Evolutionary conservation across 2,329 filamentous ascomycete genomes (phyloP).

Genomic region (Hyphodiscus sp.): DNA sequence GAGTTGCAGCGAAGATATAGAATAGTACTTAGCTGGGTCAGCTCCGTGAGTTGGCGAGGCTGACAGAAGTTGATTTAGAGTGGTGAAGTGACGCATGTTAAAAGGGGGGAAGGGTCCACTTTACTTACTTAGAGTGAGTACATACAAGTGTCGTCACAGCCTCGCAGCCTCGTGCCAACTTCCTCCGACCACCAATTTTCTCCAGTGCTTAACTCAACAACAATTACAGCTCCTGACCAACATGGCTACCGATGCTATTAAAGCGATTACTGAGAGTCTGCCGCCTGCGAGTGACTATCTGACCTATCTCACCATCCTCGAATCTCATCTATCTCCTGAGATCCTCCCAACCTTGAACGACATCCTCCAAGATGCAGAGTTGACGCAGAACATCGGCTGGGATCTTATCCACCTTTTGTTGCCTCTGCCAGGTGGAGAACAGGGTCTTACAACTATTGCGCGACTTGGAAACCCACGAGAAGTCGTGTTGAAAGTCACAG

Average conservation of each 20-base stretch:
- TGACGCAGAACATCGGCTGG: constrained; percentile 77
- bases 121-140: not conserved
- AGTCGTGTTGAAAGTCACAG: constrained; percentile 73
- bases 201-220: constrained; percentile 20
- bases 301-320: constrained; percentile 72
- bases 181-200: constrained; percentile 4
- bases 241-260: constrained; percentile 23
- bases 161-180: constrained; percentile 14
- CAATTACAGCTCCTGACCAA: constrained; percentile 14
- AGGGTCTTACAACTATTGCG: constrained; percentile 68
- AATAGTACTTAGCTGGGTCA: not conserved
- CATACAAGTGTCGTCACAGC: too few relatives aligned
- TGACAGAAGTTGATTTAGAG: not conserved
- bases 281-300: constrained; percentile 56
- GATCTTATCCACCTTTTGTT: constrained; percentile 73
- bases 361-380: constrained; percentile 58
- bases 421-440: constrained; percentile 58
- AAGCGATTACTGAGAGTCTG: constrained; percentile 27
- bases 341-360: constrained; percentile 62
- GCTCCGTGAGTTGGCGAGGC: not conserved
- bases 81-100: not conserved
- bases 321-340: constrained; percentile 62
- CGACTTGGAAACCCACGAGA: constrained; percentile 74
- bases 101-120: not conserved
- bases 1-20: not conserved